Evolutionary conservation across 2,329 filamentous ascomycete genomes (phyloP).

Genomic region (Alternaria burnsii): DNA sequence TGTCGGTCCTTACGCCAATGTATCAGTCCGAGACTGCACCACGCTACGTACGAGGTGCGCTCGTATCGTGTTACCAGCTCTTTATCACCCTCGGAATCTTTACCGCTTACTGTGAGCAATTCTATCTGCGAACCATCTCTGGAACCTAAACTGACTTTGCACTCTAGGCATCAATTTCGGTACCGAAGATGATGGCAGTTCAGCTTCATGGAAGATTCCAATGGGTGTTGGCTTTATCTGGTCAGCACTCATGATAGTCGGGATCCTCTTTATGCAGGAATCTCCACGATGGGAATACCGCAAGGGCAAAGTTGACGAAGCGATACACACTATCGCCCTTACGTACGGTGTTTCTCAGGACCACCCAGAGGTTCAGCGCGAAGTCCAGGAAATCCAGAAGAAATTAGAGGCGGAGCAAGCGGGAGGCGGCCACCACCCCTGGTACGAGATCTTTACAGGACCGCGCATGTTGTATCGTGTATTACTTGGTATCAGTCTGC

Average conservation of each 20-base stretch:
- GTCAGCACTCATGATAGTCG: slow-evolving; percentile 62
- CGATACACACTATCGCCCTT: slow-evolving; percentile 61
- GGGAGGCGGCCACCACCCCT: slow-evolving; percentile 45
- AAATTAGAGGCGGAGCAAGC: slow-evolving; percentile 64
- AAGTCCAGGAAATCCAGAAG: slow-evolving; percentile 64
- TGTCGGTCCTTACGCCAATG: slow-evolving; percentile 67
- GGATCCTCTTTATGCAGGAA: slow-evolving; percentile 65
- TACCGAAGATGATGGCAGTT: slow-evolving; percentile 59
- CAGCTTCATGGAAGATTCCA: slow-evolving; percentile 70
- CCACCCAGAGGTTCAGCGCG: slow-evolving; percentile 62
- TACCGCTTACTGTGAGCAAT: slow-evolving; percentile 48
- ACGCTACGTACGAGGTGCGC: slow-evolving; percentile 68
- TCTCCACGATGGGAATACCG: slow-evolving; percentile 67
- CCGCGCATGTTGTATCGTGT: slow-evolving; percentile 74
- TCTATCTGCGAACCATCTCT: not conserved
- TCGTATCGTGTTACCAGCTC: slow-evolving; percentile 72
- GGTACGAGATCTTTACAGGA: slow-evolving; percentile 69
- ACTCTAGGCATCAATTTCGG: slow-evolving; percentile 62
- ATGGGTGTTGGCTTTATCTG: slow-evolving; percentile 67
- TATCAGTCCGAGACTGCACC: slow-evolving; percentile 74
- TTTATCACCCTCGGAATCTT: slow-evolving; percentile 75
- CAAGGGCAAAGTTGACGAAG: slow-evolving; percentile 61
- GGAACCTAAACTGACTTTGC: not conserved
- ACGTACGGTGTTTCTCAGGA: slow-evolving; percentile 65
- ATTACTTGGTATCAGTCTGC: slow-evolving; percentile 67